Base-by-base conservation (phyloP, 2,329 filamentous ascomycete genomes). In the Nothomitra cinnamomea region DNA sequence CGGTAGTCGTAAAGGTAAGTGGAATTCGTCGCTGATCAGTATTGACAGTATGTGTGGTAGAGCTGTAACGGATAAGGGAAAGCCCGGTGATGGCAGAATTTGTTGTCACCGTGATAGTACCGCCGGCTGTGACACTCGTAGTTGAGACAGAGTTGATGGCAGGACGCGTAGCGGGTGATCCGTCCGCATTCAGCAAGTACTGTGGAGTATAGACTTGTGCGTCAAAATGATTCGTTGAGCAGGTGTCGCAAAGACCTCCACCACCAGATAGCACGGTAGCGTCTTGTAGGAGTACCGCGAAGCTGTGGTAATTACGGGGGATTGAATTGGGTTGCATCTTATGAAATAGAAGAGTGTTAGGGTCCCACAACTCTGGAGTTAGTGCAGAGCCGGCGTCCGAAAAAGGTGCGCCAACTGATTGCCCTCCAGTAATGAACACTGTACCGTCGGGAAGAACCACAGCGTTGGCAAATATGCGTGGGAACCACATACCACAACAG, bases 1-100 rank as follows among this genome's bases (percentile, higher is more conserved):
- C 58, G 3, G 56, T 54, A 38, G 51, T 32, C 2, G 59, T 59
- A 4, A 64, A 56, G 2, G 61, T 64, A 21, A 77, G 61, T 13
- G 72, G 66, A 49, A 80, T 66, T 7, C 76, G 70, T 21, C 77
- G 63, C 64, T 79, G 76, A 61, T 80, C 77, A 0, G 72, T 79
- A 58, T 80, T 76, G 49, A 79, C 69, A 1, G 74, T 71, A 60
- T 79, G 76, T 0, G 77, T 80, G 2, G 66, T 65, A 2, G 67
- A 70, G 1, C 74, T 71, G 47, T 70, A 68, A 4, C 77, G 67
- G 25, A 80, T 61, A 13, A 79, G 60, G 0, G 70, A 66, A 40
- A 70, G 69, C 1, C 60, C 64, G 13, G 59, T 57, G 1, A 62
- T 59, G 4, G 59, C 56, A n/a, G 56, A 55, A 22, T 62, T 54